Percentiles rank a stretch among this genome's conserved stretches.
phyloP scores from a whole-genome alignment of 2,329 filamentous ascomycete species.

The Aciculosporium take region DNA sequence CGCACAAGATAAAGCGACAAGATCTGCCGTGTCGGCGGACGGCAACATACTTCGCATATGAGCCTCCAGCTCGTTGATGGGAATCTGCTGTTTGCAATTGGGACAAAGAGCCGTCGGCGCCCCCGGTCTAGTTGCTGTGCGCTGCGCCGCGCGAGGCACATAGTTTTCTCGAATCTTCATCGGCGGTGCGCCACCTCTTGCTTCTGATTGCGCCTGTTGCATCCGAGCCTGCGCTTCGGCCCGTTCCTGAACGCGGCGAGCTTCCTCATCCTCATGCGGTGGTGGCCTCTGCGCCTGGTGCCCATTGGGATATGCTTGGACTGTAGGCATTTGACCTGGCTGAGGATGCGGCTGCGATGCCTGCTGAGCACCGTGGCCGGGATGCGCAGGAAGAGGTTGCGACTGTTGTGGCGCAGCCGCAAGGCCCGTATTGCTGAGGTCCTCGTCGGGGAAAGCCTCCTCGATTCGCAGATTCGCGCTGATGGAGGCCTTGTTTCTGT shows the following conservation, averaged over 20 bases:
- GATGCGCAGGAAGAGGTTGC: constrained; percentile 31
- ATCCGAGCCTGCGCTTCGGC: constrained; percentile 47
- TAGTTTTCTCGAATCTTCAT: constrained; percentile 94
- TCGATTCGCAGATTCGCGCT: constrained; percentile 74
- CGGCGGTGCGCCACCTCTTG: constrained; percentile 49
- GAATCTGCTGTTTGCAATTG: constrained; percentile 84
- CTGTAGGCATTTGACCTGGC: constrained; percentile 25
- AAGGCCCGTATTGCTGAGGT: constrained; percentile 33
- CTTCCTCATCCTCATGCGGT: constrained; percentile 47
- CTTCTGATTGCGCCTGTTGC: constrained; percentile 66
- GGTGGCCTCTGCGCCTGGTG: constrained; percentile 21
- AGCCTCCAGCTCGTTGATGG: constrained; percentile 72
- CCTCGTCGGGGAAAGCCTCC: constrained; percentile 80
- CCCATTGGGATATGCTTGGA: constrained; percentile 15
- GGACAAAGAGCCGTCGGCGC: constrained; percentile 66
- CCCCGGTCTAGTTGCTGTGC: constrained; percentile 50
- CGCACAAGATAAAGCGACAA: background rate
- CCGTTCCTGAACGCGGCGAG: constrained; percentile 48
- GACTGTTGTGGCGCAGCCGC: constrained; percentile 21
- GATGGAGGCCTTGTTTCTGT: constrained; percentile 83
- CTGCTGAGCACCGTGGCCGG: constrained; percentile 26
- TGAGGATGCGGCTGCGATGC: constrained; percentile 16
- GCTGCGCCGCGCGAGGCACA: constrained; percentile 67
- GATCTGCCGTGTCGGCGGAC: background rate
- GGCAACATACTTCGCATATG: constrained; percentile 65